A percentile compares a stretch with the other conserved stretches of the same genome.
These are phyloP conservation scores for Blastomyces gilchristii DNA, from an alignment of 2,329 filamentous ascomycete genomes.

Conservation along the genomic window DNA sequence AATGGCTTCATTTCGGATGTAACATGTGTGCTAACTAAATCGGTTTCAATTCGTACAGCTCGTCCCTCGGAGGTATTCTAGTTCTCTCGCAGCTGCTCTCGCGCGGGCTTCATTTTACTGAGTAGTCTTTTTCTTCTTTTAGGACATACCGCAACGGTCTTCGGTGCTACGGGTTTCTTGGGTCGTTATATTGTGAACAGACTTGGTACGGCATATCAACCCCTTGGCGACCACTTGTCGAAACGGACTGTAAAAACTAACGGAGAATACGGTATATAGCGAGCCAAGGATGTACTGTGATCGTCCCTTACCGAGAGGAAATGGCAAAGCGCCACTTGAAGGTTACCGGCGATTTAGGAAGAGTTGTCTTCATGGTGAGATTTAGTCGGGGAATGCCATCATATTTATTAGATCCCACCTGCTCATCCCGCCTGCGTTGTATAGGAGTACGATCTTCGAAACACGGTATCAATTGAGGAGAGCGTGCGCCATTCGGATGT, in stretches of 20 bases:
- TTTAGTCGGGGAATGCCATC: background rate
- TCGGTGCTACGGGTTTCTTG: slow-evolving; percentile 90
- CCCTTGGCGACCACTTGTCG: background rate
- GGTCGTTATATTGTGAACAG: slow-evolving; percentile 97
- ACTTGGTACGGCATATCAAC: slow-evolving; percentile 52
- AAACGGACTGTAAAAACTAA: slow-evolving; percentile 26
- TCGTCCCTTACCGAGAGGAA: slow-evolving; percentile 90
- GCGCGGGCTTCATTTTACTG: slow-evolving; percentile 18
- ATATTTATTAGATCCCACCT: slow-evolving; percentile 6
- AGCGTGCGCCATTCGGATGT: slow-evolving; percentile 94
- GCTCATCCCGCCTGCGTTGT: slow-evolving; percentile 14
- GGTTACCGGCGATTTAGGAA: slow-evolving; percentile 85
- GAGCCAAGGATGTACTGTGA: slow-evolving; percentile 84
- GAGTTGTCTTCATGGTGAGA: slow-evolving; percentile 71
- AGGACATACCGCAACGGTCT: slow-evolving; percentile 95
- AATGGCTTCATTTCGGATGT: slow-evolving; percentile 11
- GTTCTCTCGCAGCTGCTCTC: slow-evolving; percentile 18
- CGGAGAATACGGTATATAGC: slow-evolving; percentile 45
- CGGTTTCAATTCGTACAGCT: slow-evolving; percentile 42
- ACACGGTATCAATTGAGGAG: slow-evolving; percentile 91
- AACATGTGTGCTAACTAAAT: slow-evolving; percentile 18
- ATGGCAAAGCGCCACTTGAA: slow-evolving; percentile 97
- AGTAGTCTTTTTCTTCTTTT: slow-evolving; percentile 22
- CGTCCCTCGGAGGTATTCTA: slow-evolving; percentile 70
- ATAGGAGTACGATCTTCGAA: slow-evolving; percentile 87